Evolutionary conservation across 176 grass and related monocot genomes (phyloP).

Genomic region (Zoysia pacifica): DNA sequence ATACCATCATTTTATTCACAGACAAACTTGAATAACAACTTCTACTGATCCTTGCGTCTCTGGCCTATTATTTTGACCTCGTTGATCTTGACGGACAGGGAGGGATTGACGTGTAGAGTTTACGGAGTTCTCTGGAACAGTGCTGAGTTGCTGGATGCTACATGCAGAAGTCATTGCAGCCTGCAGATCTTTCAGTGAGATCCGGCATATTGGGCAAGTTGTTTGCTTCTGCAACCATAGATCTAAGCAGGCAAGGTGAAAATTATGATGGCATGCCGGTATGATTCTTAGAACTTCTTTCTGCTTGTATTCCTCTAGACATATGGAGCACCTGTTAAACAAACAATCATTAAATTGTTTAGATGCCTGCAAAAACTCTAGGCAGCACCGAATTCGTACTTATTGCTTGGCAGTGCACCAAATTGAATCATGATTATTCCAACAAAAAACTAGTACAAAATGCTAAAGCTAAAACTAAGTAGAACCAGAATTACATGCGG

Average conservation of each 20-base stretch:
- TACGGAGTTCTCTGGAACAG: slow-evolving; percentile 30
- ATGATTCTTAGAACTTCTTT: slow-evolving; percentile 72
- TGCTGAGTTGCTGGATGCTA: slow-evolving; percentile 29
- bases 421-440: background rate
- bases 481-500: background rate
- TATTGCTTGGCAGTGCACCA: background rate
- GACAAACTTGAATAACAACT: slow-evolving; percentile 50
- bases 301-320: slow-evolving; percentile 82
- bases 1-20: background rate
- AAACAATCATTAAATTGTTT: slow-evolving; percentile 5
- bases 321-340: slow-evolving; percentile 78
- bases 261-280: slow-evolving; percentile 68
- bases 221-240: slow-evolving; percentile 79
- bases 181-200: slow-evolving; percentile 65
- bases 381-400: background rate
- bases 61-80: slow-evolving; percentile 25
- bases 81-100: slow-evolving; percentile 29
- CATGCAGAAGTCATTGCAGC: slow-evolving; percentile 18
- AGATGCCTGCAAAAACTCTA: background rate
- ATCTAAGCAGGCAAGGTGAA: slow-evolving; percentile 81
- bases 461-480: background rate
- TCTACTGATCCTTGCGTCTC: slow-evolving; percentile 34
- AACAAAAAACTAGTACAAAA: background rate
- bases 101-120: slow-evolving; percentile 37
- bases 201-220: slow-evolving; percentile 78